These are phyloP conservation scores for Papiliotrema flavescens DNA, from an alignment of 1,284 basidiomycete species.

Conservation along the genomic window DNA sequence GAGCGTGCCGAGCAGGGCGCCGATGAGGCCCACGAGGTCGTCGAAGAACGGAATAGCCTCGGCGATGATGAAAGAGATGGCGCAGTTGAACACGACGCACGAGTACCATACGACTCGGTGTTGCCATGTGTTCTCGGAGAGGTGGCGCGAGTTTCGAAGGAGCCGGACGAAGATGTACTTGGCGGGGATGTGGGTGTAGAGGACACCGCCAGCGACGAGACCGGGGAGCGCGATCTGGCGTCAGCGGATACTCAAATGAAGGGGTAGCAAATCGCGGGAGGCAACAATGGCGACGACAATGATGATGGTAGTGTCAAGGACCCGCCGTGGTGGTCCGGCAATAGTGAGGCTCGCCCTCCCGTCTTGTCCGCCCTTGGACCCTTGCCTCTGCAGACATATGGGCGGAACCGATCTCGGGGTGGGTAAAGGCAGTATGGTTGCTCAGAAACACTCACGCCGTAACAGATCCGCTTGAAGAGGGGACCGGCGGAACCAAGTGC, in stretches of 20 bases:
- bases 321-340: no score
- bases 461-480: constrained; percentile 41
- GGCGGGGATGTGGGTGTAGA: constrained; percentile 35
- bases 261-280: no score
- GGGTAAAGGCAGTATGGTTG: no score
- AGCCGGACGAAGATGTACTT: constrained; percentile 57
- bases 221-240: constrained; percentile 42
- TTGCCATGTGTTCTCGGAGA: constrained; percentile 57
- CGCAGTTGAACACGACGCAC: constrained; percentile 7
- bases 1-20: constrained; percentile 23
- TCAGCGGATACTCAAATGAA: no score
- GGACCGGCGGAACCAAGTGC: constrained; percentile 49
- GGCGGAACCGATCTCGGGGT: no score
- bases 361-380: no score
- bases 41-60: constrained; percentile 23
- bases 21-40: constrained; percentile 25
- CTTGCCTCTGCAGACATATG: no score
- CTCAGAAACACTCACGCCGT: no score
- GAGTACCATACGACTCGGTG: constrained; percentile 58
- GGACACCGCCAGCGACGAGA: constrained; percentile 27
- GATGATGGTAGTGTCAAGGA: no score
- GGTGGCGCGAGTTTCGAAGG: constrained; percentile 57
- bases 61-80: constrained; percentile 17
- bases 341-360: no score
- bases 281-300: no score